Evolutionary conservation across 2,329 filamentous ascomycete species (phyloP).

Genomic region (Paraphoma sp.): DNA sequence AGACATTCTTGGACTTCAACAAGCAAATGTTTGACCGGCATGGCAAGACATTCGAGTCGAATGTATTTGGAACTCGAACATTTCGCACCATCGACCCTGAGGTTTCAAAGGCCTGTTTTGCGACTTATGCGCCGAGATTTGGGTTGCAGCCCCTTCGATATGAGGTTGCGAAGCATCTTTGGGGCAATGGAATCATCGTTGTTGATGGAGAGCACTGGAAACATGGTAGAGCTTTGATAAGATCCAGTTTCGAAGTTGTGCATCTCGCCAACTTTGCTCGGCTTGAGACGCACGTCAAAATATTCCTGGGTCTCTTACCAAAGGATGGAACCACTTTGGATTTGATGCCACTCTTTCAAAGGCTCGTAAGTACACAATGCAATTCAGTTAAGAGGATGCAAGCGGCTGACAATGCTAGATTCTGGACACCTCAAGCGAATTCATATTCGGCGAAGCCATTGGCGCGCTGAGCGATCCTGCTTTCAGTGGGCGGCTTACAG

Average conservation of each 20-base stretch:
- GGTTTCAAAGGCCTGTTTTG: constrained; percentile 12
- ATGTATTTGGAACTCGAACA: constrained; percentile 6
- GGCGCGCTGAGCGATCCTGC: constrained; percentile 7
- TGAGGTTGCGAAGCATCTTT: constrained; percentile 4
- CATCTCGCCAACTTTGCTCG: constrained; percentile 14
- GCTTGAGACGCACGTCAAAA: constrained; percentile 4
- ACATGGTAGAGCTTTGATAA: constrained; percentile 8
- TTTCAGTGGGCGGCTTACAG: constrained; percentile 13
- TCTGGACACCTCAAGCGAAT: constrained; percentile 21
- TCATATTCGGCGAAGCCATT: constrained; percentile 21
- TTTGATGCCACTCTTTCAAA: constrained; percentile 13
- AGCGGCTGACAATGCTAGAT: constrained; percentile 3
- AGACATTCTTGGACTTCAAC: constrained; percentile 6
- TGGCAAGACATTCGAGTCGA: constrained; percentile 13
- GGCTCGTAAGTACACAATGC: constrained; percentile 6
- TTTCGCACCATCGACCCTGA: constrained; percentile 13
- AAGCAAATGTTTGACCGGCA: constrained; percentile 5
- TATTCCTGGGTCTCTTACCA: constrained; percentile 13
- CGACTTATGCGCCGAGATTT: constrained; percentile 14
- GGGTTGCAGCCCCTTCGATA: constrained; percentile 11
- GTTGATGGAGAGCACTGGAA: constrained; percentile 13
- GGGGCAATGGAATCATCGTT: constrained; percentile 15
- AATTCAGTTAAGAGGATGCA: not conserved
- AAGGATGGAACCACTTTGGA: constrained; percentile 12
- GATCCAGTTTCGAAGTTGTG: constrained; percentile 8